phyloP scores from a whole-genome alignment of 352 stramenopile species.

The Pythium volutum region DNA sequence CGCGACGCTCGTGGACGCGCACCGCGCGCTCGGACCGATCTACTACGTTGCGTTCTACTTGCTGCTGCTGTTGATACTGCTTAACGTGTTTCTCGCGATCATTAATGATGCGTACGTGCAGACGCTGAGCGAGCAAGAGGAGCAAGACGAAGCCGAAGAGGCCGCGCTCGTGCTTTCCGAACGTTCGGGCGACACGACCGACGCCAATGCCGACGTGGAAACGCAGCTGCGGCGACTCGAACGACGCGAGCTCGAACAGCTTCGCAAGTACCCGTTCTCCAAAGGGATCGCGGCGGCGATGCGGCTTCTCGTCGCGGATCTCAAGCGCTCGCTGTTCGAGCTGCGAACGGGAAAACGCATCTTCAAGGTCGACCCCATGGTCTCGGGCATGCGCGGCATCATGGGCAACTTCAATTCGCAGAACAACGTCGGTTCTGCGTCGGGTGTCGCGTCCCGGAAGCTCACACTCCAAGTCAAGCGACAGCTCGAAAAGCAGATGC shows the following conservation, averaged over 20 bases:
- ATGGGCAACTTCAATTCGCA: not conserved
- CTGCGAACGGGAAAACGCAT: constrained; percentile 40
- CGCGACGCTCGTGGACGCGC: constrained; percentile 34
- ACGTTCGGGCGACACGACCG: not conserved
- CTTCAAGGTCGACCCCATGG: constrained; percentile 53
- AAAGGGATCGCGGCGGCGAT: constrained; percentile 35
- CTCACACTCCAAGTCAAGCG: constrained; percentile 40
- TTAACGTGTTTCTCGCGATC: constrained; percentile 77
- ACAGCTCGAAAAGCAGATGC: constrained; percentile 49
- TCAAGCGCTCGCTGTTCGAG: constrained; percentile 44
- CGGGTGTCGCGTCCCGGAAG: constrained; percentile 38
- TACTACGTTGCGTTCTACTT: constrained; percentile 77
- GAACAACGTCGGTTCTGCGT: not conserved
- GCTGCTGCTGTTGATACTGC: constrained; percentile 57
- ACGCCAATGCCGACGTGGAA: constrained; percentile 28
- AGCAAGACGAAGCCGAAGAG: constrained; percentile 38
- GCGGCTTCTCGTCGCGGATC: constrained; percentile 34
- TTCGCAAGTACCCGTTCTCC: constrained; percentile 61
- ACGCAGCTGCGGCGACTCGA: constrained; percentile 21
- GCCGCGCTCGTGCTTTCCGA: constrained; percentile 16
- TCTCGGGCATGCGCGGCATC: constrained; percentile 24
- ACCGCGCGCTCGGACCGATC: constrained; percentile 49
- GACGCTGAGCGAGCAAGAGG: constrained; percentile 61
- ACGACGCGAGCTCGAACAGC: constrained; percentile 38
- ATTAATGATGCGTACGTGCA: constrained; percentile 75